Conservation (phyloP, 306 rosid species). For the Prunus padus region DNA sequence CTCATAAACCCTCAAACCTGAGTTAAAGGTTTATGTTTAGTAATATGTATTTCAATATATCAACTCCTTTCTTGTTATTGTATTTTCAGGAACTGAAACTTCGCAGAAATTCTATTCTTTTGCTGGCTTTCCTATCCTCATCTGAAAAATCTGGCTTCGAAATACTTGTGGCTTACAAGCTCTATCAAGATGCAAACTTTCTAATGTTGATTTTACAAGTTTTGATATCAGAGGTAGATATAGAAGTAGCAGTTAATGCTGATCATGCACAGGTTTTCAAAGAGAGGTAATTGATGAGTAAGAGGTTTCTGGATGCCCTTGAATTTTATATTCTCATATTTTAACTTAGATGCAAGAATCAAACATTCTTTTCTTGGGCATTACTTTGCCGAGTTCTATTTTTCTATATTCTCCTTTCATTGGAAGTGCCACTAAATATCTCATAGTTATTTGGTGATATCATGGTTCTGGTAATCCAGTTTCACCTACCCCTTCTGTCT, state of each 20-base stretch:
- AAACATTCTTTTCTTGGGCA: background rate
- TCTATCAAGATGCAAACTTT: slow-evolving; percentile 50
- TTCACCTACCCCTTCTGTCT: background rate
- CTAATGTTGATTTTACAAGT: slow-evolving; percentile 69
- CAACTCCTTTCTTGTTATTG: slow-evolving; percentile 13
- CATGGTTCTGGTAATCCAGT: background rate
- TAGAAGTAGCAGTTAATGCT: slow-evolving; percentile 38
- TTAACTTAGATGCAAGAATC: background rate
- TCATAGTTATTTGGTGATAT: background rate
- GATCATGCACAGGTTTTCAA: slow-evolving; percentile 43
- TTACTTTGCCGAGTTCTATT: background rate
- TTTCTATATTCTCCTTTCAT: background rate
- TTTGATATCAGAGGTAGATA: slow-evolving; percentile 54
- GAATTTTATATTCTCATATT: background rate
- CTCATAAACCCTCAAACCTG: background rate
- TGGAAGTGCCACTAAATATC: background rate
- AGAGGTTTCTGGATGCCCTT: background rate
- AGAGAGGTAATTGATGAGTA: slow-evolving; percentile 64
- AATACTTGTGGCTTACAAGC: slow-evolving; percentile 51
- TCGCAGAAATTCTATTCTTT: slow-evolving; percentile 56
- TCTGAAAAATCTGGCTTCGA: slow-evolving; percentile 85
- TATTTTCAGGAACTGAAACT: slow-evolving; percentile 69
- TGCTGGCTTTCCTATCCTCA: slow-evolving; percentile 84
- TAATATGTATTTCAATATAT: background rate
- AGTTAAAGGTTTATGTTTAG: background rate